Percentiles rank a stretch among this genome's conserved stretches.
phyloP scores from a whole-genome alignment of 2,329 filamentous ascomycete genomes.

The Phaeosphaeria sp. region DNA sequence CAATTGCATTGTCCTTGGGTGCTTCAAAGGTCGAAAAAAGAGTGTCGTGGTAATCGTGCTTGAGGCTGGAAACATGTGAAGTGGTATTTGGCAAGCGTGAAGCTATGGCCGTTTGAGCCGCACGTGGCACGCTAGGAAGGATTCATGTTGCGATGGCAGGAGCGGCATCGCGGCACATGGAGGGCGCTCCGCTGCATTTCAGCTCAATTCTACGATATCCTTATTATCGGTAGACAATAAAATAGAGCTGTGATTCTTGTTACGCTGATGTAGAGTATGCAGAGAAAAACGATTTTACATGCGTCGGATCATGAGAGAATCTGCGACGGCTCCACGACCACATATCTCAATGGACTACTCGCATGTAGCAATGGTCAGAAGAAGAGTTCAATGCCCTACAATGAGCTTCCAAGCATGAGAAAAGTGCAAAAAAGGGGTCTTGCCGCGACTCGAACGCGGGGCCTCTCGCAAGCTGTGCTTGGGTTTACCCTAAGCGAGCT shows the following conservation, averaged over 20 bases:
- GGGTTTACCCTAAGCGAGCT: constrained; percentile 64
- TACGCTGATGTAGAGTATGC: too few species aligned
- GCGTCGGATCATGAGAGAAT: too few species aligned
- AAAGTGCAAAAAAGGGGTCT: constrained; percentile 24
- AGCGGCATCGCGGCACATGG: not conserved
- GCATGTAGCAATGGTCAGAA: too few species aligned
- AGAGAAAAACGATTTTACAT: too few species aligned
- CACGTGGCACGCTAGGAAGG: constrained; percentile 23
- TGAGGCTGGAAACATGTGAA: not conserved
- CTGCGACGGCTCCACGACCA: too few species aligned
- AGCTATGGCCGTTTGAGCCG: constrained; percentile 16
- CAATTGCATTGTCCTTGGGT: constrained; percentile 25
- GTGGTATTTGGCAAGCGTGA: not conserved
- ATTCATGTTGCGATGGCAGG: not conserved
- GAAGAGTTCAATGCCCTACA: not conserved
- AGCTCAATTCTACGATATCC: not conserved
- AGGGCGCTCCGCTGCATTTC: not conserved
- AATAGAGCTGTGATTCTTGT: too few species aligned
- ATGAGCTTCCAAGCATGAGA: constrained; percentile 1
- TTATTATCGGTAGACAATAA: too few species aligned
- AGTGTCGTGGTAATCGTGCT: not conserved
- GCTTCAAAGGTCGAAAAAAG: not conserved
- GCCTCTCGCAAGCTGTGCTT: constrained; percentile 34
- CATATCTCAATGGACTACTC: too few species aligned
- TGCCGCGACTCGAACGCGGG: constrained; percentile 38